Conservation (phyloP, 2,329 filamentous ascomycete species). For the Cladosporium sp. region DNA sequence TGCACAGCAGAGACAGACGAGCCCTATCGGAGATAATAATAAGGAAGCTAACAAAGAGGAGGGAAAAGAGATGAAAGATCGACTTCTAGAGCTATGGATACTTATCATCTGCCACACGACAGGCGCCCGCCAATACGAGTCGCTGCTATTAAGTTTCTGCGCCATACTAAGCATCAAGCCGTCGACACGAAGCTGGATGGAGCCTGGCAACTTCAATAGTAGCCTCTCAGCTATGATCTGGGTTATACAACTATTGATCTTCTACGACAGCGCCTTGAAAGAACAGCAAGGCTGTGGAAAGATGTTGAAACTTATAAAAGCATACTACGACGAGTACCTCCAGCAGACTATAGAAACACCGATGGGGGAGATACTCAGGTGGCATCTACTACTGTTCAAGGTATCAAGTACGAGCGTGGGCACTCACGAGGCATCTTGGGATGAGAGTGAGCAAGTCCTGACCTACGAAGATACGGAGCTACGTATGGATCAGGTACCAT, state of each 20-base stretch:
- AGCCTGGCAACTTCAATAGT: conserved; percentile 16
- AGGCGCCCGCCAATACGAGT: conserved; percentile 9
- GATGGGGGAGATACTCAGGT: conserved; percentile 15
- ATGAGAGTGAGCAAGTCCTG: conserved; percentile 9
- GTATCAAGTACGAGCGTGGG: conserved; percentile 13
- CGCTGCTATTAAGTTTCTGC: conserved; percentile 15
- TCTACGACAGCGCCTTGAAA: conserved; percentile 13
- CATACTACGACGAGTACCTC: conserved; percentile 6
- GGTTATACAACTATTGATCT: conserved; percentile 13
- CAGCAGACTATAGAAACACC: conserved; percentile 15
- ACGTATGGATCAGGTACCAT: conserved; percentile 13
- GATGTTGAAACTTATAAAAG: conserved; percentile 11
- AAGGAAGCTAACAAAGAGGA: background rate
- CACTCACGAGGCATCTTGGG: conserved; percentile 8
- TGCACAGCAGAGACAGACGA: background rate
- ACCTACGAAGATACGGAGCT: conserved; percentile 13
- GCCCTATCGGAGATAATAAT: background rate
- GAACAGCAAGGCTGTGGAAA: conserved; percentile 5
- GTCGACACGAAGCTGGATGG: conserved; percentile 13
- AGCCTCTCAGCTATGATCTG: conserved; percentile 13
- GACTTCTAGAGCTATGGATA: conserved; percentile 12
- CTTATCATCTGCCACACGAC: conserved; percentile 11
- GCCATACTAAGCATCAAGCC: conserved; percentile 16
- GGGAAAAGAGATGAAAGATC: background rate
- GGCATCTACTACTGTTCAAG: conserved; percentile 14